Conservation (phyloP, 805 yeast species). For the Danielia oregonensis region DNA sequence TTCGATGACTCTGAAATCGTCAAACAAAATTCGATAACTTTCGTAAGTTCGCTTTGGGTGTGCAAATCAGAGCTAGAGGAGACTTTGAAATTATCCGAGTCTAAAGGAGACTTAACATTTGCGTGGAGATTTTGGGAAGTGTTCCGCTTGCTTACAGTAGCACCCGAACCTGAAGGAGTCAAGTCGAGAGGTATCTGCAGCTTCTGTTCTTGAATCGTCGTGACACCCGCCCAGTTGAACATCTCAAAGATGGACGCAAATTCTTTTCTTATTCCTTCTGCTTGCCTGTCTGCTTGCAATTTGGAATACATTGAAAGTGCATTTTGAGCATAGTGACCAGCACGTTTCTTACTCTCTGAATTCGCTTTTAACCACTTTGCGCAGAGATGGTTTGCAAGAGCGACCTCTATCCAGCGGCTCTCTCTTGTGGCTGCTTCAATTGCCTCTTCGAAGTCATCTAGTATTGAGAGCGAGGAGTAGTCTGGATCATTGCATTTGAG, state of each 20-base stretch:
- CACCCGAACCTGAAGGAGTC: not conserved
- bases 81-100: not conserved
- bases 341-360: slow-evolving; percentile 27
- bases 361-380: slow-evolving; percentile 33
- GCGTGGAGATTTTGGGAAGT: no score
- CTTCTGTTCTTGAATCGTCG: slow-evolving; percentile 6
- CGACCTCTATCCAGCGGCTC: slow-evolving; percentile 35
- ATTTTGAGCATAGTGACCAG: slow-evolving; percentile 30
- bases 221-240: slow-evolving; percentile 32
- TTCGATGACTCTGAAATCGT: slow-evolving; percentile 46
- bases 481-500: slow-evolving; percentile 13
- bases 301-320: slow-evolving; percentile 33
- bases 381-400: slow-evolving; percentile 39
- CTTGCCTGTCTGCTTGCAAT: slow-evolving; percentile 23
- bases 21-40: slow-evolving; percentile 45
- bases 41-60: slow-evolving; percentile 16
- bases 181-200: no score
- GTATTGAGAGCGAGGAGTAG: slow-evolving; percentile 28
- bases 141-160: not conserved
- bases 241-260: slow-evolving; percentile 25
- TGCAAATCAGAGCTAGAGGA: not conserved
- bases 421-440: slow-evolving; percentile 33
- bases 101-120: no score
- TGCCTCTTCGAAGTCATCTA: slow-evolving; percentile 45
- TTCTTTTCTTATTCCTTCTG: slow-evolving; percentile 21